A percentile compares a stretch with the other conserved stretches of the same genome.
Conservation (phyloP, 352 stramenopile species). For the Pythium sukuiense region DNA sequence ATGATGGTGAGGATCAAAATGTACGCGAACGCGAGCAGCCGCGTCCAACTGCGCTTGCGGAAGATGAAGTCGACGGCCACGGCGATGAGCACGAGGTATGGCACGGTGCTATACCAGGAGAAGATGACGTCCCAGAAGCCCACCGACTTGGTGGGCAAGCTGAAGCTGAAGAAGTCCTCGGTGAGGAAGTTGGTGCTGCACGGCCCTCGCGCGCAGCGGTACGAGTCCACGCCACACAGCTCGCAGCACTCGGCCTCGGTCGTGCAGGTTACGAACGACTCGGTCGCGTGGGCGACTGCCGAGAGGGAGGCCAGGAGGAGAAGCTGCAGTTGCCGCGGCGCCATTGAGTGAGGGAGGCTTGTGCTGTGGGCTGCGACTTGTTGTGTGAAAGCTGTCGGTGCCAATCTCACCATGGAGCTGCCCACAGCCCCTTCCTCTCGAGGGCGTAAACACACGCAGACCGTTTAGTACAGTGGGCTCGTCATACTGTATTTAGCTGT, state of each 20-base stretch:
- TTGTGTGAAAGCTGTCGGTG: neutral
- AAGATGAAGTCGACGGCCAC: constrained; percentile 46
- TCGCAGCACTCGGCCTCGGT: constrained; percentile 39
- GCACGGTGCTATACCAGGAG: constrained; percentile 55
- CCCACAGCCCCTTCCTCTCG: too few relatives aligned
- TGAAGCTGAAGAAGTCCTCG: constrained; percentile 57
- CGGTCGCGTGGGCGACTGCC: neutral
- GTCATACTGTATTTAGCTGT: too few relatives aligned
- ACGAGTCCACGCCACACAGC: constrained; percentile 43
- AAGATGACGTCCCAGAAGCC: constrained; percentile 55
- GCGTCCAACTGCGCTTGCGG: constrained; percentile 42
- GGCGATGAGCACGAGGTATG: constrained; percentile 45
- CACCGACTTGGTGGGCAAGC: constrained; percentile 32
- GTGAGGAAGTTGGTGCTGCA: constrained; percentile 48
- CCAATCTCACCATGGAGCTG: too few relatives aligned
- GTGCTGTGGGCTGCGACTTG: neutral
- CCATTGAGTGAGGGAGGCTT: neutral
- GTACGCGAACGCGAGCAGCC: constrained; percentile 48
- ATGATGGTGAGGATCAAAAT: constrained; percentile 47
- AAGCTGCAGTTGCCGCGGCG: neutral
- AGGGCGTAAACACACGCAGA: too few relatives aligned
- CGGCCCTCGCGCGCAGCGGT: constrained; percentile 48
- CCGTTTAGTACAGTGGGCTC: too few relatives aligned
- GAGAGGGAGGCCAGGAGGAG: neutral
- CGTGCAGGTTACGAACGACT: neutral